Evolutionary conservation across 495 filamentous ascomycete genomes (phyloP).

Genomic region (Trypethelium eluteriae): DNA sequence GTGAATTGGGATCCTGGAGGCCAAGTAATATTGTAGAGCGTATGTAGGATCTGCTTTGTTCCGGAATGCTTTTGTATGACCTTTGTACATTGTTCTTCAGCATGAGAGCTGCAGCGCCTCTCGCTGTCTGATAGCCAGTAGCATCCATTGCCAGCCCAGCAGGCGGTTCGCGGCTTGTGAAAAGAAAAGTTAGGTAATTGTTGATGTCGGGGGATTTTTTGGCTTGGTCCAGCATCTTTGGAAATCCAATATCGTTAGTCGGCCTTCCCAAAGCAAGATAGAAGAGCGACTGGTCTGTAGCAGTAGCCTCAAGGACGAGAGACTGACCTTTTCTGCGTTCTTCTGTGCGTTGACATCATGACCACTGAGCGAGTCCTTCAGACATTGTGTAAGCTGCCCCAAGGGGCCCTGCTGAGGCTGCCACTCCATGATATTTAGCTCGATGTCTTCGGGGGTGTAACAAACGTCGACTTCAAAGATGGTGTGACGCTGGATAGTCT

Average conservation of each 20-base stretch:
- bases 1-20: constrained; percentile 69
- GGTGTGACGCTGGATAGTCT: neutral
- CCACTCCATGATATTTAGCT: constrained; percentile 62
- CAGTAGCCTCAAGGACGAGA: neutral
- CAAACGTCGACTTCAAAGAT: neutral
- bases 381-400: constrained; percentile 77
- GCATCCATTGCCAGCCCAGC: constrained; percentile 48
- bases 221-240: constrained; percentile 87
- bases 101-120: constrained; percentile 82
- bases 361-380: constrained; percentile 84
- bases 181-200: constrained; percentile 91
- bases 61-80: constrained; percentile 62
- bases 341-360: constrained; percentile 71
- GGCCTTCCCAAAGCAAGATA: neutral
- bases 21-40: constrained; percentile 68
- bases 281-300: constrained; percentile 23
- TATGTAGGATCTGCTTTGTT: constrained; percentile 61
- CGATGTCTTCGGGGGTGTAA: neutral
- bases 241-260: neutral
- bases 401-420: constrained; percentile 82
- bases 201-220: constrained; percentile 87
- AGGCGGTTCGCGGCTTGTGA: constrained; percentile 60
- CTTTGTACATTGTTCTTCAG: constrained; percentile 85
- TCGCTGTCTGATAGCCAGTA: constrained; percentile 61
- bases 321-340: constrained; percentile 64